Base-by-base conservation (phyloP, 2,329 filamentous ascomycete genomes). In the Fusarium incarnatum region DNA sequence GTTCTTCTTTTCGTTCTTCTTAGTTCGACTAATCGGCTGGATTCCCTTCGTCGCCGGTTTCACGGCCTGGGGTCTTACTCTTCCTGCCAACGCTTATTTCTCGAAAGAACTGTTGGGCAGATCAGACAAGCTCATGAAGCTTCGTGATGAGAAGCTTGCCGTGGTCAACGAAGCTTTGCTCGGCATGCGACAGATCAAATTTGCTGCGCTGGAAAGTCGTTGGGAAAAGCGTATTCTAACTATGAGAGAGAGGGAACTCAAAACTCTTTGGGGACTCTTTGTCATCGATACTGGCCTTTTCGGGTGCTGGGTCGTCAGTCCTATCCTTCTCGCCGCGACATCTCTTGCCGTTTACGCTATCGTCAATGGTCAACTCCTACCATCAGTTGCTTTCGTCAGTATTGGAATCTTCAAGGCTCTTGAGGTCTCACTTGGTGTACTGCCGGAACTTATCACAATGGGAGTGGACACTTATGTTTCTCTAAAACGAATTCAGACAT, bases 181-280 rank as follows among this genome's bases (percentile, higher is more conserved):
- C 72, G 92, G 92, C 10, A 94, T 95, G 68, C 88, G 92, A 2
- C 93, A 96, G 78, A 93, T 96, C 81, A 96, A 96, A 75, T 94
- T 95, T 72, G 92, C 92, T 1, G 92, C 92, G 2, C 80, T 94
- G 3, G 93, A 95, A 77, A 81, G 83, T 22, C 88, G 92, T 71
- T 95, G 93, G 92, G 88, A 94, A 77, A 83, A 85, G 18, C 91
- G 90, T 65, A 92, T 96, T 44, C 68, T 76, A 79, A 85, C 66
- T 78, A 85, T 66, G 87, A 85, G 93, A 74, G 86, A 89, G 45
- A 86, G 85, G 48, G 93, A 95, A 76, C 84, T 95, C 12, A 79
- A 80, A 8, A 88, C 87, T 23, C 85, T 93, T 37, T 92, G 91
- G 88, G 84, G 82, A 41, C 86, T 89, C 3, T 94, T 93, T 73